Conservation (phyloP, 2,329 filamentous ascomycete species). For the Hypoxylon sp. region DNA sequence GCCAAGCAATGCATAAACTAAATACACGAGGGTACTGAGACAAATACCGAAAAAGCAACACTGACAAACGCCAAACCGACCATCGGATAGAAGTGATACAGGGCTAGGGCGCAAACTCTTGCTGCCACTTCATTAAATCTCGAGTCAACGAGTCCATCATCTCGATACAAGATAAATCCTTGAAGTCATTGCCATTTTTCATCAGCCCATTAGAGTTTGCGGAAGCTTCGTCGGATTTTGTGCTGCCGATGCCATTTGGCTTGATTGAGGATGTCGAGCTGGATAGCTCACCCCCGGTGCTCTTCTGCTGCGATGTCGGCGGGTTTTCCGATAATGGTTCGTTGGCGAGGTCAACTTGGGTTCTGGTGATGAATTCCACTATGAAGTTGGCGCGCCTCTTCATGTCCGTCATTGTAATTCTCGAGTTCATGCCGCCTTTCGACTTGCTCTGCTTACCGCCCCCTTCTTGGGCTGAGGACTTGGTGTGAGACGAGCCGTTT, state of each 20-base stretch:
- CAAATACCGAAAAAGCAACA: constrained; percentile 33
- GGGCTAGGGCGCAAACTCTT: constrained; percentile 66
- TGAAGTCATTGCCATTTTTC: constrained; percentile 68
- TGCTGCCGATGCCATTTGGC: constrained; percentile 52
- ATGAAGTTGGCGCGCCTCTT: constrained; percentile 85
- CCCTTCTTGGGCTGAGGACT: constrained; percentile 52
- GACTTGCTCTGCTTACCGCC: constrained; percentile 66
- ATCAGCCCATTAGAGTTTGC: constrained; percentile 46
- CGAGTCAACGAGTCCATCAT: constrained; percentile 91
- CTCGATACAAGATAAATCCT: constrained; percentile 80
- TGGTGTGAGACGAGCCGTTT: constrained; percentile 51
- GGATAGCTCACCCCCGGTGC: constrained; percentile 54
- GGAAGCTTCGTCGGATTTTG: constrained; percentile 33
- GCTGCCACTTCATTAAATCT: constrained; percentile 87
- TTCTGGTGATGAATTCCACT: constrained; percentile 88
- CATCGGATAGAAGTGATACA: constrained; percentile 14
- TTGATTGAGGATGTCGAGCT: constrained; percentile 50
- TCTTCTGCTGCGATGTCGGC: constrained; percentile 56
- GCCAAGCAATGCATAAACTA: constrained; percentile 41
- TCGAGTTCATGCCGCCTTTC: constrained; percentile 69
- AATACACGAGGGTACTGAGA: constrained; percentile 29
- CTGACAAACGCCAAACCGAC: constrained; percentile 26
- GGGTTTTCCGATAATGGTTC: constrained; percentile 62
- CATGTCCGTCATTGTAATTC: constrained; percentile 89
- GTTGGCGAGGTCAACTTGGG: constrained; percentile 86